Percentiles rank a stretch among this genome's conserved stretches.
Evolutionary conservation across 1,284 basidiomycete species (phyloP).

Genomic region (Rhodotorula mucilaginosa): DNA sequence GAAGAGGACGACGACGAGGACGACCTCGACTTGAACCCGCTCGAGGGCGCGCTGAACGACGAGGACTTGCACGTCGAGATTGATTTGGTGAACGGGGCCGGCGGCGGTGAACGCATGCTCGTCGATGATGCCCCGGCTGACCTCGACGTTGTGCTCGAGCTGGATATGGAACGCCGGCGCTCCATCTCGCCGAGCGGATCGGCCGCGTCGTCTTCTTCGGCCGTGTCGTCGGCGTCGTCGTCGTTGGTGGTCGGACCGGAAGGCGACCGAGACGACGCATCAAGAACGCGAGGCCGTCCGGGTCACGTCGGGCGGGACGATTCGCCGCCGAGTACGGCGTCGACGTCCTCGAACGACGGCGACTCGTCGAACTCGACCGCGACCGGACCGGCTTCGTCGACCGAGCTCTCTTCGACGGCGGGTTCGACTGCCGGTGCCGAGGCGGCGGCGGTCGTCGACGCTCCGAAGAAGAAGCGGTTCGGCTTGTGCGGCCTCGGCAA

Average conservation of each 20-base stretch:
- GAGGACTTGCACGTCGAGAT: constrained; percentile 12
- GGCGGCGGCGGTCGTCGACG: not conserved
- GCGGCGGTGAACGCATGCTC: constrained; percentile 10
- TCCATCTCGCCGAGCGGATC: not conserved
- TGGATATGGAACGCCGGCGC: not conserved
- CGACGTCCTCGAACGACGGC: not conserved
- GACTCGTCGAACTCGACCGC: constrained; percentile 13
- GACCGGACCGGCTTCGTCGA: constrained; percentile 1
- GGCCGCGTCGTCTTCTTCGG: constrained; percentile 12
- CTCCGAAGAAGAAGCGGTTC: constrained; percentile 31
- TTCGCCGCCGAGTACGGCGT: not conserved
- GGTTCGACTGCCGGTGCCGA: not conserved
- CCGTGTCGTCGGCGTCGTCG: not conserved
- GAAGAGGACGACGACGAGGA: constrained; percentile 19
- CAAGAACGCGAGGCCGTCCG: not conserved
- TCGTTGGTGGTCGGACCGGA: not conserved
- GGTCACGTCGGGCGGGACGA: not conserved
- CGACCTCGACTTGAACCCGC: constrained; percentile 4
- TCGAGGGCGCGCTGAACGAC: constrained; percentile 6
- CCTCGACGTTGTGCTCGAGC: constrained; percentile 1
- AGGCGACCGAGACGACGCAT: not conserved
- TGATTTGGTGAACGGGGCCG: not conserved
- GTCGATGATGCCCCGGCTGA: constrained; percentile 24
- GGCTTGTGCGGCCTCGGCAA: constrained; percentile 39
- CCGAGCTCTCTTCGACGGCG: not conserved